A percentile compares a stretch with the other conserved stretches of the same genome.
Conservation (phyloP, 148 eudicot species). For the Cornus controversa region DNA sequence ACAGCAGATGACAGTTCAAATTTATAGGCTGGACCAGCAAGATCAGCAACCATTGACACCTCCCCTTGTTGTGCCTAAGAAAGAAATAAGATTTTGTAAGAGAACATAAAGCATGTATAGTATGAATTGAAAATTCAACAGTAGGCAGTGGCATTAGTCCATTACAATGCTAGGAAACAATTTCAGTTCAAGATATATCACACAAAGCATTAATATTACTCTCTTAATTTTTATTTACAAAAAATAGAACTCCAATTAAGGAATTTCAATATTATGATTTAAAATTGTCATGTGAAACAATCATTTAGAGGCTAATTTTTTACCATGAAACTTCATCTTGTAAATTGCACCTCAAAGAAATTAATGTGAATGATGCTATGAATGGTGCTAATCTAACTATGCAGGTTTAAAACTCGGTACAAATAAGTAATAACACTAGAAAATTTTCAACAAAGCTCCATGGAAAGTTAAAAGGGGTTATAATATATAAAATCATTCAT, state of each 20-base stretch:
- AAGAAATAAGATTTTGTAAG: background rate
- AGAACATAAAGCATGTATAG: background rate
- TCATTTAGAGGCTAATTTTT: background rate
- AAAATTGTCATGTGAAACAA: background rate
- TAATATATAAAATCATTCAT: too few species aligned
- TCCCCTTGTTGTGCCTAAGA: slow-evolving; percentile 79
- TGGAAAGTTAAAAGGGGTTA: too few species aligned
- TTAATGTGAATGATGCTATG: background rate
- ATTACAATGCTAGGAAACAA: background rate
- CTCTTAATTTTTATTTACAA: background rate
- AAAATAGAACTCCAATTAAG: background rate
- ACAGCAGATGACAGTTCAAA: slow-evolving; percentile 65
- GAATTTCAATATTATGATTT: background rate
- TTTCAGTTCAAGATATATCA: background rate
- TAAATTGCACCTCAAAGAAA: background rate
- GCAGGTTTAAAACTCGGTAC: background rate
- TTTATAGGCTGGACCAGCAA: slow-evolving; percentile 75
- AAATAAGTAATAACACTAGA: background rate
- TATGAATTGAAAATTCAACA: background rate
- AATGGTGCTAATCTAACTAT: background rate
- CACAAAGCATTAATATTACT: background rate
- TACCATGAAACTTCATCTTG: background rate
- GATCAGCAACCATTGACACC: slow-evolving; percentile 74
- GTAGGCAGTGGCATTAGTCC: too few species aligned
- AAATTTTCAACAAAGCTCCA: too few species aligned